These are phyloP conservation scores for Ustilago shanxiensis DNA, from an alignment of 1,284 basidiomycete species.

Conservation along the genomic window DNA sequence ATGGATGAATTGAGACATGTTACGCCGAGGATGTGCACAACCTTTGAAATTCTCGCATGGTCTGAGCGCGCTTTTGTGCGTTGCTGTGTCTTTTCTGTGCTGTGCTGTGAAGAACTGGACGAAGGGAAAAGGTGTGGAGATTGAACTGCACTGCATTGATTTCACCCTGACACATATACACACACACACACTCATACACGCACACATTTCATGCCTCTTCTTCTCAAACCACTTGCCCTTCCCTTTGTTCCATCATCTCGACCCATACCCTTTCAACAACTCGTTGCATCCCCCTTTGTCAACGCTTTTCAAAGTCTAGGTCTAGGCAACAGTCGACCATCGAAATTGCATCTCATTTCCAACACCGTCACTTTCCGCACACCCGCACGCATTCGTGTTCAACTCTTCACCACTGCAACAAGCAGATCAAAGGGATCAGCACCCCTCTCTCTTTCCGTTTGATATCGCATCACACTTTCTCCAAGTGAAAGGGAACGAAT, in stretches of 20 bases:
- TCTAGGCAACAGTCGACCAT: too few species aligned
- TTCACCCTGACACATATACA: neutral
- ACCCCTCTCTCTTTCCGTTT: neutral
- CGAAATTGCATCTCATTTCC: too few species aligned
- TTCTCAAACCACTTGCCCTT: too few species aligned
- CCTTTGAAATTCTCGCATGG: neutral
- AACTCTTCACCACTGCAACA: neutral
- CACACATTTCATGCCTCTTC: too few species aligned
- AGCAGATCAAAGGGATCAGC: too few species aligned
- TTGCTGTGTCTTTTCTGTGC: neutral
- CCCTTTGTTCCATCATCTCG: conserved; percentile 6
- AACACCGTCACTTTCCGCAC: too few species aligned
- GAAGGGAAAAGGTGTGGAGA: neutral
- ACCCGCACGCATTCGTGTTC: neutral
- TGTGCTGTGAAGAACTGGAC: neutral
- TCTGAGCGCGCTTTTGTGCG: conserved; percentile 7
- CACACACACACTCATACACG: too few species aligned
- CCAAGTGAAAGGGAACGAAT: neutral
- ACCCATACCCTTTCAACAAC: neutral
- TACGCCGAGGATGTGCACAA: neutral
- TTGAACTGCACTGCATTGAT: neutral
- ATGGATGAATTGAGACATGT: too few species aligned
- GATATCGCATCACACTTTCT: too few species aligned
- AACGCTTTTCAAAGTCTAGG: neutral
- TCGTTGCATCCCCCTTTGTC: conserved; percentile 3